Conservation (phyloP, 2,329 filamentous ascomycete species). For the Alternaria angustiovoidea region DNA sequence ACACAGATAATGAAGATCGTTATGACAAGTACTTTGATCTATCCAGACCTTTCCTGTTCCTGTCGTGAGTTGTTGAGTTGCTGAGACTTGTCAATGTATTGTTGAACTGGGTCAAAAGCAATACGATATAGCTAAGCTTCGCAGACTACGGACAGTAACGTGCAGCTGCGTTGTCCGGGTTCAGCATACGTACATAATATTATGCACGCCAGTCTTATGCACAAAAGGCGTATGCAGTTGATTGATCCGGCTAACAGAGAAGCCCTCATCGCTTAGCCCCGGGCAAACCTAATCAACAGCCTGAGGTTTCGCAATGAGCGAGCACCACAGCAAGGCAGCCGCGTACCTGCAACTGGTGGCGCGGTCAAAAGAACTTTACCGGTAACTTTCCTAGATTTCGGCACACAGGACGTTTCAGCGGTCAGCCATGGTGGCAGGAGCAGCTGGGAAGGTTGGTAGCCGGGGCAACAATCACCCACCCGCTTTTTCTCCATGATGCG, state of each 20-base stretch:
- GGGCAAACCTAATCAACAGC: background rate
- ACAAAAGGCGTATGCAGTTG: background rate
- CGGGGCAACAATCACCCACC: conserved; percentile 6
- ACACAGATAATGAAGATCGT: background rate
- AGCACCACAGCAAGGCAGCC: background rate
- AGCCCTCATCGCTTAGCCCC: background rate
- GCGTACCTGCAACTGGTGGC: conserved; percentile 2
- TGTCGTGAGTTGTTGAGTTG: background rate
- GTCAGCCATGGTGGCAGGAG: conserved; percentile 5
- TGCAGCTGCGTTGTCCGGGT: background rate
- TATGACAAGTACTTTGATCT: background rate
- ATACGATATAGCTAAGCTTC: background rate
- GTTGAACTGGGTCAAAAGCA: conserved; percentile 3
- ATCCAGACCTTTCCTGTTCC: background rate
- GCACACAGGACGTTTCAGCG: conserved; percentile 4
- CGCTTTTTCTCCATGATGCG: conserved; percentile 9
- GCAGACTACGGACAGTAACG: background rate
- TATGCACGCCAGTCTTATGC: background rate
- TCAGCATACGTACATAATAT: background rate
- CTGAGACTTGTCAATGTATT: background rate
- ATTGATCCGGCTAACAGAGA: background rate
- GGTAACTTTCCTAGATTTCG: background rate
- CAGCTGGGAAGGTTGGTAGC: background rate
- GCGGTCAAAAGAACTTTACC: background rate
- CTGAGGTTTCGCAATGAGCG: background rate